These are phyloP conservation scores for Heterobasidion irregulare DNA, from an alignment of 1,284 basidiomycete genomes.

Conservation along the genomic window DNA sequence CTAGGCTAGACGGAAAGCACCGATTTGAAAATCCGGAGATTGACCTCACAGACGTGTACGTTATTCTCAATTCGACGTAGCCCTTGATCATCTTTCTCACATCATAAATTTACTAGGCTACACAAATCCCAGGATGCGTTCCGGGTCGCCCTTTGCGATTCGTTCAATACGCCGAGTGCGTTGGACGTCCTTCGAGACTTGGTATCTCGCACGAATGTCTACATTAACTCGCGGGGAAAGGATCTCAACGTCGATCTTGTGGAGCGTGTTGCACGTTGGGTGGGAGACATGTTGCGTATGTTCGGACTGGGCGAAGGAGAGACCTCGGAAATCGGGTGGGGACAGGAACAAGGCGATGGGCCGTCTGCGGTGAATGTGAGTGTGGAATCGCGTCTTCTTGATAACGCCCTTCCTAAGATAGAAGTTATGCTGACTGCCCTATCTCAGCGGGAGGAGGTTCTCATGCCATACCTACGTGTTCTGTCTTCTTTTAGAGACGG, in stretches of 20 bases:
- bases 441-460: constrained; percentile 67
- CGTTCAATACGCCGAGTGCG: constrained; percentile 92
- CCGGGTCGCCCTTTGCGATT: constrained; percentile 91
- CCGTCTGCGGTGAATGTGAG: constrained; percentile 47
- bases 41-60: constrained; percentile 56
- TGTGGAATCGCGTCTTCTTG: constrained; percentile 7
- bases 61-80: constrained; percentile 5
- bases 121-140: constrained; percentile 74
- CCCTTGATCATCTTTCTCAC: constrained; percentile 5
- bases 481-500: constrained; percentile 91
- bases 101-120: constrained; percentile 37
- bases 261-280: constrained; percentile 75
- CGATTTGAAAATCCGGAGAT: constrained; percentile 60
- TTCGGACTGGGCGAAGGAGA: constrained; percentile 90
- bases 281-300: constrained; percentile 87
- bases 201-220: constrained; percentile 85
- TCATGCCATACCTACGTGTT: constrained; percentile 86
- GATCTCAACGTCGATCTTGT: constrained; percentile 66
- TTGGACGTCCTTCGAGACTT: constrained; percentile 75
- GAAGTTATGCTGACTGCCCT: not conserved
- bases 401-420: not conserved
- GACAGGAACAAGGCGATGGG: constrained; percentile 38
- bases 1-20: constrained; percentile 49
- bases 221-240: constrained; percentile 63
- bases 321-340: constrained; percentile 63